phyloP scores from a whole-genome alignment of 2,329 filamentous ascomycete genomes.

The Alternaria novae-zelandiae region DNA sequence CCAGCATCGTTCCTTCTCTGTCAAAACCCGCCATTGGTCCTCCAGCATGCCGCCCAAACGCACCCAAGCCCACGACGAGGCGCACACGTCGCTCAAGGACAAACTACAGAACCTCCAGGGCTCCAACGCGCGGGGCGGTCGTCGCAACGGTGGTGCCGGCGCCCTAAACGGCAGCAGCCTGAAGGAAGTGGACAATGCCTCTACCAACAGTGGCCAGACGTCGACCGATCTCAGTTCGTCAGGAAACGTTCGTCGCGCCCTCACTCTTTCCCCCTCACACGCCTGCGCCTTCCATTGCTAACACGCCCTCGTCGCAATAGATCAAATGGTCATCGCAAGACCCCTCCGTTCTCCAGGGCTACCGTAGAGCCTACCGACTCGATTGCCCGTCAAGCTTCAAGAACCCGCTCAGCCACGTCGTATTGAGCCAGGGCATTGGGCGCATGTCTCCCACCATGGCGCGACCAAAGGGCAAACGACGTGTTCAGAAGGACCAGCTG shows the following conservation, averaged over 20 bases:
- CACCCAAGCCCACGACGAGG: conserved; percentile 45
- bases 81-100: conserved; percentile 48
- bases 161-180: conserved; percentile 43
- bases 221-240: conserved; percentile 38
- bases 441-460: conserved; percentile 78
- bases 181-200: conserved; percentile 49
- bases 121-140: conserved; percentile 46
- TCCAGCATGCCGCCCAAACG: conserved; percentile 48
- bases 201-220: conserved; percentile 44
- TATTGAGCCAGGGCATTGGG: conserved; percentile 67
- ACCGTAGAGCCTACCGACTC: conserved; percentile 76
- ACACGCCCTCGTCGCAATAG: conserved; percentile 39
- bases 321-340: conserved; percentile 73
- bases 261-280: conserved; percentile 6
- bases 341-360: conserved; percentile 71
- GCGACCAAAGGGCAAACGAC: conserved; percentile 66
- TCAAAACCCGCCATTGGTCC: conserved; percentile 3
- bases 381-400: conserved; percentile 73
- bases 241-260: conserved; percentile 37
- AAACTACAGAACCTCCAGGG: conserved; percentile 51
- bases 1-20: not conserved
- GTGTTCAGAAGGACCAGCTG: conserved; percentile 75
- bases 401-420: conserved; percentile 56
- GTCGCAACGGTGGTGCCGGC: conserved; percentile 38
- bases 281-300: conserved; percentile 7